These are phyloP conservation scores for Turnera subulata DNA, from an alignment of 345 rosid species.

Conservation along the genomic window DNA sequence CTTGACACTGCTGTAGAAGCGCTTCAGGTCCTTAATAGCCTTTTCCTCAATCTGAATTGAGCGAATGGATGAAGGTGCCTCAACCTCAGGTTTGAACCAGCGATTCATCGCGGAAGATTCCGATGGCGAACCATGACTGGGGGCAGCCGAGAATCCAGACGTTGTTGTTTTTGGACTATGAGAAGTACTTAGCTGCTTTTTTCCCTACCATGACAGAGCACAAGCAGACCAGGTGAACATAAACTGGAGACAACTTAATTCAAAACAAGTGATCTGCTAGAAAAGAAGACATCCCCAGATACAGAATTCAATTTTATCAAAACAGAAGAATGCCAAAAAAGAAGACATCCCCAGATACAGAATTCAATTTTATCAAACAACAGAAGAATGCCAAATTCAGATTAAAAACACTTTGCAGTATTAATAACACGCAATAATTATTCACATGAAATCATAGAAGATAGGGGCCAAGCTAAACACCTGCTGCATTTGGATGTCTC, in stretches of 20 bases:
- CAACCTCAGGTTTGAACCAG: conserved; percentile 88
- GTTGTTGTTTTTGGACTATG: conserved; percentile 71
- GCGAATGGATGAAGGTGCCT: conserved; percentile 67
- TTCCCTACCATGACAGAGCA: conserved; percentile 41
- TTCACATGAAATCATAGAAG: background rate
- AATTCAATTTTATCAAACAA: too few relatives aligned
- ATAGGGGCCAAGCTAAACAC: conserved; percentile 23
- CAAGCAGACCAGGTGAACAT: background rate
- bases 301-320: too few relatives aligned
- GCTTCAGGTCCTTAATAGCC: conserved; percentile 91
- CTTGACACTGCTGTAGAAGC: conserved; percentile 83
- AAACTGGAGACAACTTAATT: background rate
- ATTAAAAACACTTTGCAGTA: background rate
- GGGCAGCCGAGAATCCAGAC: conserved; percentile 61
- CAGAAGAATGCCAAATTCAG: too few relatives aligned
- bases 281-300: background rate
- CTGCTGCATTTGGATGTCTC: conserved; percentile 96
- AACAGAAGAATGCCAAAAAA: background rate
- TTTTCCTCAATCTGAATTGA: conserved; percentile 93
- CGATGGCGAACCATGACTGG: conserved; percentile 77
- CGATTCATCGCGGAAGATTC: conserved; percentile 78
- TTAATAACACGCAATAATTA: background rate
- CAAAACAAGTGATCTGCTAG: background rate
- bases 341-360: too few relatives aligned
- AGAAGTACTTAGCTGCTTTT: conserved; percentile 48